A percentile compares a stretch with the other conserved stretches of the same genome.
phyloP scores from a whole-genome alignment of 1,139 yeast genomes.

The Geotrichum phurueaensis region DNA sequence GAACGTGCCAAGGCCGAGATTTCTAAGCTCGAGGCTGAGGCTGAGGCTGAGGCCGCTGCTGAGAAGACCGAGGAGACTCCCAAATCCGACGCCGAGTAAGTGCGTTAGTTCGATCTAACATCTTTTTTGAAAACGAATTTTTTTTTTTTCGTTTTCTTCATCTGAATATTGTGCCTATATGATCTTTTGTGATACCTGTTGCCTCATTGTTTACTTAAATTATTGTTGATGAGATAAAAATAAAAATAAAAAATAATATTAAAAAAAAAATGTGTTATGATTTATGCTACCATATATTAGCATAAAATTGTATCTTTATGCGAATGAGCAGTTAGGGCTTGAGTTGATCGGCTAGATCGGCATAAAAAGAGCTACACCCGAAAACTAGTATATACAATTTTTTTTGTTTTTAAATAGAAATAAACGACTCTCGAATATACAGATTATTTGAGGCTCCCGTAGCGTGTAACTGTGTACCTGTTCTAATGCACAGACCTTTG shows the following conservation, averaged over 20 bases:
- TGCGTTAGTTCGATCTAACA: neutral
- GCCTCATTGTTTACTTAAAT: neutral
- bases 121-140: neutral
- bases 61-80: constrained; percentile 1
- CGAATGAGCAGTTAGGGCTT: no score
- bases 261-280: neutral
- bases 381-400: no score
- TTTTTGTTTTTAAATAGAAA: no score
- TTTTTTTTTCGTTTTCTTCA: neutral
- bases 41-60: constrained; percentile 8
- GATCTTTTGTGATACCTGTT: neutral
- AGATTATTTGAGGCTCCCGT: no score
- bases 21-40: constrained; percentile 45
- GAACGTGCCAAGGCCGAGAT: constrained; percentile 71
- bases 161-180: neutral
- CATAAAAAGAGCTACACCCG: no score
- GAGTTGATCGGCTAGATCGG: no score
- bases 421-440: no score
- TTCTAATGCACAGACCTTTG: no score
- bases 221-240: neutral
- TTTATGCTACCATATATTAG: neutral
- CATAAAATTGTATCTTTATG: no score
- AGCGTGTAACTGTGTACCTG: no score
- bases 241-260: neutral
- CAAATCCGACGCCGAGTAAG: constrained; percentile 7